A percentile compares a stretch with the other conserved stretches of the same genome.
phyloP scores from a whole-genome alignment of 805 yeast species.

The Zygotorulaspora danielsina region DNA sequence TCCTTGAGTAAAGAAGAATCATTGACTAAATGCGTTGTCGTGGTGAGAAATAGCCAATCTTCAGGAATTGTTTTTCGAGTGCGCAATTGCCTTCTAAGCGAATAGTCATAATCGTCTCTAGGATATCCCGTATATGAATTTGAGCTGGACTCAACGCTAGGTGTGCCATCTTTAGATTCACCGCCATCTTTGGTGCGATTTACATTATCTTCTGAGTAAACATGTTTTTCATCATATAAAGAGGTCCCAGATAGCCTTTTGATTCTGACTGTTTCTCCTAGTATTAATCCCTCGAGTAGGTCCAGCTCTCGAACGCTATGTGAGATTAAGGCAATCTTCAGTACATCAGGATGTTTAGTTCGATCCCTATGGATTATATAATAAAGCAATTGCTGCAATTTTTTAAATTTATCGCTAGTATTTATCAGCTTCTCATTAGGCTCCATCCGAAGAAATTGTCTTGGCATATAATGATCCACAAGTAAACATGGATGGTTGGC shows the following conservation, averaged over 20 bases:
- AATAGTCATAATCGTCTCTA: slow-evolving; percentile 30
- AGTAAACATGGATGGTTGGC: slow-evolving; percentile 65
- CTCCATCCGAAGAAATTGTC: slow-evolving; percentile 61
- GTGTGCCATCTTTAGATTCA: slow-evolving; percentile 13
- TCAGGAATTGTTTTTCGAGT: slow-evolving; percentile 20
- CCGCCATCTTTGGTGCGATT: slow-evolving; percentile 2
- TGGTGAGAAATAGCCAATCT: slow-evolving; percentile 41
- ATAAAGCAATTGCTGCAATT: slow-evolving; percentile 45
- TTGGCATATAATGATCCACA: slow-evolving; percentile 75
- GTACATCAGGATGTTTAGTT: slow-evolving; percentile 13
- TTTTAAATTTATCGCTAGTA: slow-evolving; percentile 57
- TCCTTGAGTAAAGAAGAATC: slow-evolving; percentile 33
- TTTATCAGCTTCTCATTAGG: slow-evolving; percentile 50
- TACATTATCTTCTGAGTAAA: slow-evolving; percentile 6
- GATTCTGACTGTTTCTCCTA: slow-evolving; percentile 67
- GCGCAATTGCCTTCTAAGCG: slow-evolving; percentile 15
- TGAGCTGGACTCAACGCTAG: slow-evolving; percentile 11
- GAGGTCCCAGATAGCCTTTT: slow-evolving; percentile 65
- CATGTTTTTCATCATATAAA: slow-evolving; percentile 41
- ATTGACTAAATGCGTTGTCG: slow-evolving; percentile 43
- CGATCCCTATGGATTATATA: slow-evolving; percentile 20
- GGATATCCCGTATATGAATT: slow-evolving; percentile 21
- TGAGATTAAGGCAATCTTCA: slow-evolving; percentile 46
- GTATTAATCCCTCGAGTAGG: slow-evolving; percentile 67
- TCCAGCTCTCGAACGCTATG: slow-evolving; percentile 66